Percentiles rank a stretch among this genome's conserved stretches.
Conservation (phyloP, 2,329 filamentous ascomycete genomes). For the Aspergillus tanneri region DNA sequence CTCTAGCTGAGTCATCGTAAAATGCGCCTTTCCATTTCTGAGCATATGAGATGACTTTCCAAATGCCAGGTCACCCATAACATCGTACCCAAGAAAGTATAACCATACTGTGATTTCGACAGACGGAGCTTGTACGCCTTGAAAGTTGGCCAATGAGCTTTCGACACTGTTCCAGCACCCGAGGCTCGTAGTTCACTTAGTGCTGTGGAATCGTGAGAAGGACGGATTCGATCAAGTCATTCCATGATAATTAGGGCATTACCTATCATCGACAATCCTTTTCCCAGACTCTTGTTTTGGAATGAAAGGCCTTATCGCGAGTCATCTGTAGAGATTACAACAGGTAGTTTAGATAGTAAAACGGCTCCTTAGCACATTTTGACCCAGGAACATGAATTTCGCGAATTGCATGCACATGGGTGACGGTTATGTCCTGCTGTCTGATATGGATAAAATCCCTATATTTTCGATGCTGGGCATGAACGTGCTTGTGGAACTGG, state of each 20-base stretch:
- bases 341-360: slow-evolving; percentile 4
- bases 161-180: background rate
- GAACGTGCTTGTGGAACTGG: background rate
- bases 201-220: background rate
- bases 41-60: slow-evolving; percentile 9
- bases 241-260: too few relatives aligned
- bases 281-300: background rate
- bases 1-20: background rate
- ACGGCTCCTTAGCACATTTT: slow-evolving; percentile 3
- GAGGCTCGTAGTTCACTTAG: background rate
- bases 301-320: slow-evolving; percentile 1
- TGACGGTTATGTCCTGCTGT: slow-evolving; percentile 8
- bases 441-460: slow-evolving; percentile 7
- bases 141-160: background rate
- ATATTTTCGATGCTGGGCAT: slow-evolving; percentile 6
- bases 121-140: background rate
- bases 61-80: slow-evolving; percentile 9
- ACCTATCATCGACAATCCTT: background rate
- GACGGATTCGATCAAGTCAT: too few relatives aligned
- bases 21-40: background rate
- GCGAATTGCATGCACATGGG: background rate
- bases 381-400: slow-evolving; percentile 6
- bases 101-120: slow-evolving; percentile 5
- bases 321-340: slow-evolving; percentile 3
- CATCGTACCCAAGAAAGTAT: slow-evolving; percentile 2